These are phyloP conservation scores for Gossypium gossypioides DNA, from an alignment of 441 rosid species.

Conservation along the genomic window DNA sequence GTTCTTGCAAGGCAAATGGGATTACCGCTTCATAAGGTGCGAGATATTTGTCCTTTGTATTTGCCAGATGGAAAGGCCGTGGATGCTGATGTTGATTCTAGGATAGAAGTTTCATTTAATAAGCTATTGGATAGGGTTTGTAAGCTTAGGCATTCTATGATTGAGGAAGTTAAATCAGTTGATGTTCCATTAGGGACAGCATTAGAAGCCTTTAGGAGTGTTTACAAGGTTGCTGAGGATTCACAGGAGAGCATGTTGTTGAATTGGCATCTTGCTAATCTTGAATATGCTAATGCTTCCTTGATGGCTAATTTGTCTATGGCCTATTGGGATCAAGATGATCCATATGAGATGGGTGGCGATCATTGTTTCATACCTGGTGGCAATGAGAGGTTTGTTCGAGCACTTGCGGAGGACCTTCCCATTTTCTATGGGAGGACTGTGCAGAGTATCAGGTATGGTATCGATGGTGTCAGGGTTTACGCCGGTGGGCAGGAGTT, in stretches of 20 bases:
- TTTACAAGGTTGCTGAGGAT: conserved; percentile 66
- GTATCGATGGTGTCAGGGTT: conserved; percentile 60
- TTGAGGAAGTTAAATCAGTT: conserved; percentile 74
- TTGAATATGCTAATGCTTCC: conserved; percentile 86
- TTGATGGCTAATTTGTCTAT: conserved; percentile 71
- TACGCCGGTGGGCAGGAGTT: conserved; percentile 62
- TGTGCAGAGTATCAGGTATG: conserved; percentile 68
- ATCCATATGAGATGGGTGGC: conserved; percentile 93
- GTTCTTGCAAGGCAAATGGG: conserved; percentile 80
- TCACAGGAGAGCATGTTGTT: conserved; percentile 69
- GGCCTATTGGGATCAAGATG: conserved; percentile 97
- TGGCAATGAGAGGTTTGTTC: conserved; percentile 71
- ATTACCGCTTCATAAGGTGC: conserved; percentile 84
- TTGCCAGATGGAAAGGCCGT: conserved; percentile 65
- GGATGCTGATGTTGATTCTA: conserved; percentile 64
- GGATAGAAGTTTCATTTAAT: conserved; percentile 68
- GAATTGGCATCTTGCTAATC: conserved; percentile 87
- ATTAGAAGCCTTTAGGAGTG: conserved; percentile 67
- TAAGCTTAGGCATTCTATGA: conserved; percentile 82
- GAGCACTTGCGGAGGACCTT: conserved; percentile 72
- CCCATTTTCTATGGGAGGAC: conserved; percentile 61
- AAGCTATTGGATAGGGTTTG: conserved; percentile 78
- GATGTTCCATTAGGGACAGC: conserved; percentile 78
- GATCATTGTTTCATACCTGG: conserved; percentile 94
- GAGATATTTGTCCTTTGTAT: conserved; percentile 82